Percentiles rank a stretch among this genome's conserved stretches.
Evolutionary conservation across 164 flowering plant genomes (phyloP).

Genomic region (grape (Vitis vinifera)): DNA sequence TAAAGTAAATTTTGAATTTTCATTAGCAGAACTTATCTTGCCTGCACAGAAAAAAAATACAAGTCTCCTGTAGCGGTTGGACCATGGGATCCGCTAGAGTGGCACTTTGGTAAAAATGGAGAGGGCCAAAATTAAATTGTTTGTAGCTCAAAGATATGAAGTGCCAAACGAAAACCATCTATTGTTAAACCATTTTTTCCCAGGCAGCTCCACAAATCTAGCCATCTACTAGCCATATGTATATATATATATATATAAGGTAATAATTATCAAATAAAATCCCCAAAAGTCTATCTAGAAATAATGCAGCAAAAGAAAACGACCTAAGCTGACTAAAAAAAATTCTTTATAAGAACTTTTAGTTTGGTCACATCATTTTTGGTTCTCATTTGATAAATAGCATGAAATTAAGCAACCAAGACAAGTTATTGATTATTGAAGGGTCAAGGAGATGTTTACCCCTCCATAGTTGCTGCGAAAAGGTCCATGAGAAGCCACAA

Average conservation of each 20-base stretch:
- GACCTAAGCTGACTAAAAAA: background rate
- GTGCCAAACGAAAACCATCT: background rate
- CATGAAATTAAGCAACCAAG: background rate
- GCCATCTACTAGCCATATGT: too few species aligned
- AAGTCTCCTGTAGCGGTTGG: too few species aligned
- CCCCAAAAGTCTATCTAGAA: background rate
- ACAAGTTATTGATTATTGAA: background rate
- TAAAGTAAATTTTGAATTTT: background rate
- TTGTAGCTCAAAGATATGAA: background rate
- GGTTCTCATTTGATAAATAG: background rate
- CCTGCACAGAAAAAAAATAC: background rate
- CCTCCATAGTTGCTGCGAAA: slow-evolving; percentile 68
- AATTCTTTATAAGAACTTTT: background rate
- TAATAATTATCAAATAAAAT: too few species aligned
- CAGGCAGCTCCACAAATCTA: background rate
- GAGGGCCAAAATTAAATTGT: background rate
- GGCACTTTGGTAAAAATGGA: background rate
- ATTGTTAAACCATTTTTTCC: background rate
- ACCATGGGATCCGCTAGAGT: too few species aligned
- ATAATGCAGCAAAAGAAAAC: background rate
- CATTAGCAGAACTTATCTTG: background rate
- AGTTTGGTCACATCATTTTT: background rate
- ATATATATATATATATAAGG: too few species aligned
- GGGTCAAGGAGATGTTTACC: slow-evolving; percentile 48
- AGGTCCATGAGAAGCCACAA: slow-evolving; percentile 96